Percentiles rank a stretch among this genome's conserved stretches.
phyloP scores from a whole-genome alignment of 2,329 filamentous ascomycete species.

The Sporothrix curviconia region DNA sequence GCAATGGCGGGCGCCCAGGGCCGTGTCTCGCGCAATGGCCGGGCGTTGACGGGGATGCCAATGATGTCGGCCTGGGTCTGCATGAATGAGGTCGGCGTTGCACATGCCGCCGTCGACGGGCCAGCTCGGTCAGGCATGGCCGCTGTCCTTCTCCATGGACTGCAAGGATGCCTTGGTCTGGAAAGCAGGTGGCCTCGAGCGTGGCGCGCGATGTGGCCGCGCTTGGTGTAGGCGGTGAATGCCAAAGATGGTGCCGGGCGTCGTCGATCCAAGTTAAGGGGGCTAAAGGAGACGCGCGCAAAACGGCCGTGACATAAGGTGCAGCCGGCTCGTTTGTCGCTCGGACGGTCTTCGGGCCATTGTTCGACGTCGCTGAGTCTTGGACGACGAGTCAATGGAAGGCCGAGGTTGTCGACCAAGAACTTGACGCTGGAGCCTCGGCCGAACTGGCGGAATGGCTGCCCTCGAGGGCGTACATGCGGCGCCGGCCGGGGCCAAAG shows the following conservation, averaged over 20 bases:
- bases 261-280: constrained; percentile 96
- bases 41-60: constrained; percentile 73
- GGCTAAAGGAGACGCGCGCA: constrained; percentile 86
- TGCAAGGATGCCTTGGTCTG: constrained; percentile 88
- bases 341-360: constrained; percentile 47
- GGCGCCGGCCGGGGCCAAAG: constrained; percentile 51
- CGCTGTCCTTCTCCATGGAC: constrained; percentile 82
- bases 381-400: constrained; percentile 46
- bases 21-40: constrained; percentile 88
- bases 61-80: constrained; percentile 84
- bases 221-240: constrained; percentile 80
- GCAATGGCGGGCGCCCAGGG: too few relatives aligned
- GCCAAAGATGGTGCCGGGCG: constrained; percentile 81
- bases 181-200: constrained; percentile 83
- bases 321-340: constrained; percentile 77
- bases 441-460: constrained; percentile 81
- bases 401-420: constrained; percentile 56
- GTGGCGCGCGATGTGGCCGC: constrained; percentile 81
- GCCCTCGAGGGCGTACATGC: constrained; percentile 76
- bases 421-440: constrained; percentile 79
- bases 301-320: constrained; percentile 86
- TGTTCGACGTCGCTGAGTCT: constrained; percentile 44
- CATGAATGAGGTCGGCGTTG: constrained; percentile 83
- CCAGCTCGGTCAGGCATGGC: constrained; percentile 67
- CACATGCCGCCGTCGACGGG: constrained; percentile 87